Evolutionary conservation across 208 protist genomes (phyloP).

Genomic region (Crithidia bombi): DNA sequence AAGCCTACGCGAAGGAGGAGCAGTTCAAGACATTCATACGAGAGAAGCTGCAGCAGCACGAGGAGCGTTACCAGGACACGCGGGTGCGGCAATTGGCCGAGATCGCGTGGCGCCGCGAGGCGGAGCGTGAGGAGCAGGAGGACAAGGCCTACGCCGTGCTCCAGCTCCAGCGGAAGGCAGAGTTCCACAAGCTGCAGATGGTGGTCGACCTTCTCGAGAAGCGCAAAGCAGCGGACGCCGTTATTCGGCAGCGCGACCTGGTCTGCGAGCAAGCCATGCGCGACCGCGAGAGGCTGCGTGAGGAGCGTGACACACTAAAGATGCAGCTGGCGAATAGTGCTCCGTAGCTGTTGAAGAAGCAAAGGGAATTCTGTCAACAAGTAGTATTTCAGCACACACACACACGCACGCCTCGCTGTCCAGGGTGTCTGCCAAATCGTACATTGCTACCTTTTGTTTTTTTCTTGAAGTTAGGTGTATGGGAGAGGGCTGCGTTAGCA

Average conservation of each 20-base stretch:
- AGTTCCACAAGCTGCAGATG: slow-evolving; percentile 77
- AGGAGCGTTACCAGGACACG: slow-evolving; percentile 40
- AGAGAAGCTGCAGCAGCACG: slow-evolving; percentile 42
- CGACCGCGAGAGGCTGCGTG: slow-evolving; percentile 49
- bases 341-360: neutral
- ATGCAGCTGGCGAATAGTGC: slow-evolving; percentile 10
- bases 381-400: no score
- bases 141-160: slow-evolving; percentile 62
- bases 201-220: slow-evolving; percentile 72
- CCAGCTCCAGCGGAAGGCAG: slow-evolving; percentile 64
- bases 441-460: no score
- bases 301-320: slow-evolving; percentile 38
- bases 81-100: slow-evolving; percentile 40
- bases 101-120: slow-evolving; percentile 47
- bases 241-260: slow-evolving; percentile 55
- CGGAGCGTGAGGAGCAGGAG: slow-evolving; percentile 64
- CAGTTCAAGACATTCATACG: slow-evolving; percentile 31
- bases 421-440: no score
- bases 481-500: no score
- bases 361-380: neutral
- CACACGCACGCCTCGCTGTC: neutral
- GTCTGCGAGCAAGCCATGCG: slow-evolving; percentile 49
- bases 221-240: slow-evolving; percentile 47
- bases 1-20: slow-evolving; percentile 41
- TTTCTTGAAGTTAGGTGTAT: no score